Conservation (phyloP, 495 filamentous ascomycete species). For the Monascus purpureus region DNA sequence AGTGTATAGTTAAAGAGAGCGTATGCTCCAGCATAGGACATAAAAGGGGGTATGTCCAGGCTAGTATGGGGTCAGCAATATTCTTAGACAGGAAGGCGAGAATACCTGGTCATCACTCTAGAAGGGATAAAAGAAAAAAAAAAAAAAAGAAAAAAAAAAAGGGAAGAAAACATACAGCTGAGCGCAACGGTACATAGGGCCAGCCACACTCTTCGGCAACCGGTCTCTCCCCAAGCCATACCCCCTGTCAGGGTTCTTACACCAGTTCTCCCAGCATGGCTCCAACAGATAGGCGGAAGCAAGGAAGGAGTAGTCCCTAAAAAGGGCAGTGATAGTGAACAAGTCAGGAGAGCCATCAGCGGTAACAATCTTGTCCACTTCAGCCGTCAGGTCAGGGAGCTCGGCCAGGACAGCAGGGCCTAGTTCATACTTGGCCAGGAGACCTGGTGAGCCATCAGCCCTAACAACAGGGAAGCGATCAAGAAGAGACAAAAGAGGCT, state of each 20-base stretch:
- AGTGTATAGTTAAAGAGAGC: constrained; percentile 82
- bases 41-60: constrained; percentile 54
- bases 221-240: constrained; percentile 65
- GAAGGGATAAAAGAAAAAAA: constrained; percentile 1
- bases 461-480: constrained; percentile 63
- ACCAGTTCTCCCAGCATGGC: constrained; percentile 68
- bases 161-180: constrained; percentile 48
- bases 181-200: constrained; percentile 65
- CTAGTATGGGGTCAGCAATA: constrained; percentile 7
- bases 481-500: constrained; percentile 51
- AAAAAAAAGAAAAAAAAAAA: constrained; percentile 1
- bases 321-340: constrained; percentile 65
- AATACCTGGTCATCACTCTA: background rate
- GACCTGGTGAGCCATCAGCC: constrained; percentile 51
- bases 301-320: constrained; percentile 81
- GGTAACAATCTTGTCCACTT: constrained; percentile 49
- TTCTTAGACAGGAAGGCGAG: constrained; percentile 4
- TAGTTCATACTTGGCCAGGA: constrained; percentile 57
- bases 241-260: constrained; percentile 41
- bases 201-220: constrained; percentile 53
- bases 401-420: constrained; percentile 51
- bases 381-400: constrained; percentile 59
- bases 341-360: constrained; percentile 42
- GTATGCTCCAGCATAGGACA: constrained; percentile 90
- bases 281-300: constrained; percentile 84